Percentiles rank a stretch among this genome's conserved stretches.
Conservation (phyloP, 441 rosid genomes). For the Aquilaria agallochum region DNA sequence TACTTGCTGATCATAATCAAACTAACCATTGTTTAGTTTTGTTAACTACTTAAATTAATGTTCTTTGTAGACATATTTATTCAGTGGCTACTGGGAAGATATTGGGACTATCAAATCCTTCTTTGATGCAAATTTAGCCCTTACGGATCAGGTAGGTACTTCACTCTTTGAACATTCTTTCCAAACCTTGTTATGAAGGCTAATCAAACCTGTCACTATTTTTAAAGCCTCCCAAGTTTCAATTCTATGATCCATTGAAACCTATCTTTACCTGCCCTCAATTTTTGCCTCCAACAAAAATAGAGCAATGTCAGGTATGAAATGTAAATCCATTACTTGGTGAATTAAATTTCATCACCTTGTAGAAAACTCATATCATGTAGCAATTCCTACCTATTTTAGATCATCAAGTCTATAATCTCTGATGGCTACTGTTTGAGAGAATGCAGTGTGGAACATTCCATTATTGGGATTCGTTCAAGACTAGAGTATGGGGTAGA, state of each 20-base stretch:
- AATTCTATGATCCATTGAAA: slow-evolving; percentile 78
- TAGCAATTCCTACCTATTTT: slow-evolving; percentile 1
- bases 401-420: slow-evolving; percentile 61
- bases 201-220: not conserved
- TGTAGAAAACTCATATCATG: slow-evolving; percentile 2
- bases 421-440: slow-evolving; percentile 91
- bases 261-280: slow-evolving; percentile 88
- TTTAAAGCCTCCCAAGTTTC: slow-evolving; percentile 56
- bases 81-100: slow-evolving; percentile 82
- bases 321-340: slow-evolving; percentile 1
- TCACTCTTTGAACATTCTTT: slow-evolving; percentile 21
- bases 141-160: slow-evolving; percentile 73
- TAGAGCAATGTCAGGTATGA: slow-evolving; percentile 64
- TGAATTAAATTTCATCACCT: slow-evolving; percentile 5
- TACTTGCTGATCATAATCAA: not conserved
- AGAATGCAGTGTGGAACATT: slow-evolving; percentile 71
- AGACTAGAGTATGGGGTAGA: slow-evolving; percentile 76
- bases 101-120: slow-evolving; percentile 83
- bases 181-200: slow-evolving; percentile 1
- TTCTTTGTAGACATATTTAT: slow-evolving; percentile 54
- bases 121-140: slow-evolving; percentile 87
- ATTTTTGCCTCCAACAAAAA: slow-evolving; percentile 84
- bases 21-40: slow-evolving; percentile 7
- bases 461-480: slow-evolving; percentile 77
- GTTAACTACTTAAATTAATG: slow-evolving; percentile 7